phyloP scores from a whole-genome alignment of 768 basidiomycete species.

The Tylopilus sp. region DNA sequence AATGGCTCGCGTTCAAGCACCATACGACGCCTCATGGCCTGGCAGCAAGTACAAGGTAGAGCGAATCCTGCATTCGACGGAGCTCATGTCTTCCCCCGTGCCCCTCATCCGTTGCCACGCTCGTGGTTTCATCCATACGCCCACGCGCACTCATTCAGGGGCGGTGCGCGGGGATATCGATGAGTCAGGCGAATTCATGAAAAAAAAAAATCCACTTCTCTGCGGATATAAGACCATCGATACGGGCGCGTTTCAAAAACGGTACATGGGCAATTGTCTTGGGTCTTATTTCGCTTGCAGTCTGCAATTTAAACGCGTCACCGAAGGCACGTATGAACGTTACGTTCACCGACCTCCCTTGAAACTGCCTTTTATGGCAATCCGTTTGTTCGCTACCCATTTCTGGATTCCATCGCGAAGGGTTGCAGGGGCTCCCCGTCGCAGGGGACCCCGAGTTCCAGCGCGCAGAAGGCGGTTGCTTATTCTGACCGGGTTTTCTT shows the following conservation, averaged over 20 bases:
- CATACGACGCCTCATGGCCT: slow-evolving; percentile 15
- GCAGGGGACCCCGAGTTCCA: slow-evolving; percentile 32
- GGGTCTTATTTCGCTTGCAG: slow-evolving; percentile 26
- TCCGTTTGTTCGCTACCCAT: slow-evolving; percentile 35
- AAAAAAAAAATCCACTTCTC: slow-evolving; percentile 13
- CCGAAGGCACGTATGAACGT: slow-evolving; percentile 25
- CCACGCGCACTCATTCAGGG: slow-evolving; percentile 12
- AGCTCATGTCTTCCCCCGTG: slow-evolving; percentile 4
- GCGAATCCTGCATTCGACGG: slow-evolving; percentile 11
- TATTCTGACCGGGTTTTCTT: slow-evolving; percentile 27
- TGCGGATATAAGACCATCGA: slow-evolving; percentile 21
- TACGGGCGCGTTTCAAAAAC: slow-evolving; percentile 12
- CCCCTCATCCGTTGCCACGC: slow-evolving; percentile 19
- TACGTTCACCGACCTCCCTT: slow-evolving; percentile 34
- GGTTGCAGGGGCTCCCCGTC: slow-evolving; percentile 20
- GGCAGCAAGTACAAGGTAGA: slow-evolving; percentile 4
- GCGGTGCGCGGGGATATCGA: slow-evolving; percentile 11
- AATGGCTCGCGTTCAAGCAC: slow-evolving; percentile 15
- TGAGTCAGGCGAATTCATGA: slow-evolving; percentile 16
- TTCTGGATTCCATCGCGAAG: slow-evolving; percentile 30
- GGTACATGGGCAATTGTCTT: slow-evolving; percentile 17
- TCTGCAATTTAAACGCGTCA: slow-evolving; percentile 30
- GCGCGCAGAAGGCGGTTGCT: slow-evolving; percentile 32
- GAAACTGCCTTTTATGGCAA: slow-evolving; percentile 36
- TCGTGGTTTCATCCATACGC: slow-evolving; percentile 18